Base-by-base conservation (phyloP, 1,284 basidiomycete genomes). In the Singerocomus inundabilis region DNA sequence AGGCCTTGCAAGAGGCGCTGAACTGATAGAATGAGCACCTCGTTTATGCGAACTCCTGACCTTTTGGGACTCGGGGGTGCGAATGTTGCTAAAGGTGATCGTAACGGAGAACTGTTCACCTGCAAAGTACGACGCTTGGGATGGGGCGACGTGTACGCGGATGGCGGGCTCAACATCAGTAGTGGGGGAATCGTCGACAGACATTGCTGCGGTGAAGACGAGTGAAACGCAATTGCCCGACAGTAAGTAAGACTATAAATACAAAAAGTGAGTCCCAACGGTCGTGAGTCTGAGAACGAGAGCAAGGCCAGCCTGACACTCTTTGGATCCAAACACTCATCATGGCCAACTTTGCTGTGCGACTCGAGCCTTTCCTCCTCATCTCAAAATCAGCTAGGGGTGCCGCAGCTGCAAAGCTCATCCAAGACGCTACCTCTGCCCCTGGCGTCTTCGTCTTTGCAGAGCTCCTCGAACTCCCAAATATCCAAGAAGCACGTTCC, bases 371-470 rank as follows among this genome's bases (percentile, higher is more conserved):
- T 0, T 95, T 90, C 67, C 67, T 97, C 29, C 79, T 98, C 49
- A 88, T 98, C 70, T 90, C 88, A 4, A 93, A 94, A 63, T 88
- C 88, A 0, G 84, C 89, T 2, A 93, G 91, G 62, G 95, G 95
- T 2, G 91, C 92, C 0, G 92, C 88, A 0, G 93, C 93, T 0
- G 93, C 91, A 9, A 93, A 94, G 64, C 80, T 97, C 49, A 73
- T 95, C 21, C 77, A 85, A 59, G 88, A 97, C 66, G 94, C 86
- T 47, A 93, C 89, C 30, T 80, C 90, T 33, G 89, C 95, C 0
- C 84, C 85, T 8, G 94, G 93, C 15, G 86, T 95, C 35, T 97
- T 91, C 67, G 88, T 93, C 50, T 98, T 98, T 62, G 80, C 84
- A 1, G 94, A 98, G 70, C 73, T 98, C 46, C 72, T 98, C 39